These are phyloP conservation scores for Coniochaeta sp. DNA, from an alignment of 2,329 filamentous ascomycete species.

Conservation along the genomic window DNA sequence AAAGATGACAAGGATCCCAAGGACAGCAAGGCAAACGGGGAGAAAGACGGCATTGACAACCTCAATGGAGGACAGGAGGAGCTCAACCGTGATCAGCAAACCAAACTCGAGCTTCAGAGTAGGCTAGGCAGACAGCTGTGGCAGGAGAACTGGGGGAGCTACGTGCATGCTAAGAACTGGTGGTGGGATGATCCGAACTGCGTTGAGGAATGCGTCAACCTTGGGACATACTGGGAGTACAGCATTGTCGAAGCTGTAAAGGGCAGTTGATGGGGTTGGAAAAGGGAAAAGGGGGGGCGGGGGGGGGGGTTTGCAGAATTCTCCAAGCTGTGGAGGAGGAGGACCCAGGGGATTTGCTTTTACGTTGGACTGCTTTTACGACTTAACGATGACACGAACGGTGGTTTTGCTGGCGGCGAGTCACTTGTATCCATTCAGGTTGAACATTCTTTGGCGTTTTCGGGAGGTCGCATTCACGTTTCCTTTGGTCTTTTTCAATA, in stretches of 20 bases:
- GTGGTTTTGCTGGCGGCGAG: too few species aligned
- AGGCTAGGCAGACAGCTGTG: slow-evolving; percentile 50
- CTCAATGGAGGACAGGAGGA: neutral
- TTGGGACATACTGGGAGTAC: slow-evolving; percentile 53
- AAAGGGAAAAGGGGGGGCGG: neutral
- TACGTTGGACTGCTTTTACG: neutral
- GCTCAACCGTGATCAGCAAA: slow-evolving; percentile 18
- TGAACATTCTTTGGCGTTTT: too few species aligned
- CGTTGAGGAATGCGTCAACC: slow-evolving; percentile 44
- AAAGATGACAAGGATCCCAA: neutral
- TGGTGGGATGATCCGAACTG: slow-evolving; percentile 56
- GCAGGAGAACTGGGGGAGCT: slow-evolving; percentile 52
- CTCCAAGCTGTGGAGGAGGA: neutral
- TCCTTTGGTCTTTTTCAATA: too few species aligned
- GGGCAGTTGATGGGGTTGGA: slow-evolving; percentile 15
- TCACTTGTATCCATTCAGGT: too few species aligned
- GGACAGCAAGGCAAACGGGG: slow-evolving; percentile 12
- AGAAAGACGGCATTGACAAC: neutral
- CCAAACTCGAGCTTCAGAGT: slow-evolving; percentile 40
- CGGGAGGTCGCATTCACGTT: too few species aligned
- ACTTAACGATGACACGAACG: neutral
- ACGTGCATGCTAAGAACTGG: slow-evolving; percentile 42
- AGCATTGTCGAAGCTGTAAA: slow-evolving; percentile 49
- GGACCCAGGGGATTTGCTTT: neutral
- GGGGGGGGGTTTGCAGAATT: neutral